Base-by-base conservation (phyloP, 75 land plant genomes). In the Sequoiadendron giganteum region DNA sequence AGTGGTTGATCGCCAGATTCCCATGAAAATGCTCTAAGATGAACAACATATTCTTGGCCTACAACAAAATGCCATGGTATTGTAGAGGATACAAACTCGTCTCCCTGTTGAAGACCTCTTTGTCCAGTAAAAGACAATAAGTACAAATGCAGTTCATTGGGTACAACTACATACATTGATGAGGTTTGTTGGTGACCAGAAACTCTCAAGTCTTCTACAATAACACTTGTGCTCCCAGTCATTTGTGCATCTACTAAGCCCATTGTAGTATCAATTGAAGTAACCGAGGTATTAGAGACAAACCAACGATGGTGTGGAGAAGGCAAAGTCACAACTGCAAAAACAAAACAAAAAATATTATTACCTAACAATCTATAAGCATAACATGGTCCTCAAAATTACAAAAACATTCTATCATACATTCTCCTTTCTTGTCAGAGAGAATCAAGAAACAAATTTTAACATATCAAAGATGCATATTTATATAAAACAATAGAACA, bases 161-260 rank as follows among this genome's bases (percentile, higher is more conserved):
- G 99, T 1, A 92, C 9, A 56, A 97, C 97, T 84, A 98, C 97
- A 90, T 97, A 92, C 34, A 98, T 42, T 42, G 95, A 83, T 52
- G 99, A 95, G 48, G 91, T 87, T 85, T 98, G 99, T 43, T 90
- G 89, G 73, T 98, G 97, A 10, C 97, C 97, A 86, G 83, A 86
- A 87, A 97, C 94, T 86, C 99, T 95, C 21, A 91, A 89, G 83
- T 98, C 99, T 81, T 97, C 95, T 49, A 98, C 96, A 80, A 92
- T 75, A 68, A 97, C 88, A 90, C 86, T 86, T 85, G 99, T 94
- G 45, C 47, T 86, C 30, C 99, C 99, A 70, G 95, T 84, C 5
- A 58, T 85, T 83, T 87, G 83, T 30, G 96, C 93, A 85, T 85
- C 70, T 80, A 89, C 89, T 75, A 87, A 5, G 40, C 98, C 99